phyloP scores from a whole-genome alignment of 768 basidiomycete genomes.

The Cyclocybe aegerita region DNA sequence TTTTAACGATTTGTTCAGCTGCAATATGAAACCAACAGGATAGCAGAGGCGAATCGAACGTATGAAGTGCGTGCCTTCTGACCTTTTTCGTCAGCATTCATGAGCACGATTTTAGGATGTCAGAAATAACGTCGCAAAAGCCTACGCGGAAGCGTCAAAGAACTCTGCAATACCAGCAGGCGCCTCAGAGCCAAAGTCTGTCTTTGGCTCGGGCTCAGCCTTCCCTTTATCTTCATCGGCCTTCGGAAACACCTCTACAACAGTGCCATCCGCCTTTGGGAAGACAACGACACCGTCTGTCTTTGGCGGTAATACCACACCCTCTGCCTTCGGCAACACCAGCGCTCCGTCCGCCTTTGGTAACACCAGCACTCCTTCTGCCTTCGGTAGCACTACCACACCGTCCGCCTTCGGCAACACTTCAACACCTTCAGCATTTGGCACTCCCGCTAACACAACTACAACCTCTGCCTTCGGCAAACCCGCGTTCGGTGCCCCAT shows the following conservation, averaged over 20 bases:
- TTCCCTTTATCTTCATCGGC: conserved; percentile 10
- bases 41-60: conserved; percentile 49
- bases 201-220: conserved; percentile 11
- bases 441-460: conserved; percentile 13
- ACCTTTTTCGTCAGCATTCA: background rate
- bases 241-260: conserved; percentile 3
- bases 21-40: conserved; percentile 58
- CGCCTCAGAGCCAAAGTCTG: conserved; percentile 2
- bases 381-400: conserved; percentile 32
- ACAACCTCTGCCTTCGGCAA: conserved; percentile 28
- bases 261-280: conserved; percentile 2
- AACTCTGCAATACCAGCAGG: conserved; percentile 30
- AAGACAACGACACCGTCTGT: conserved; percentile 14
- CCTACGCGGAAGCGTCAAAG: conserved; percentile 52
- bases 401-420: conserved; percentile 39
- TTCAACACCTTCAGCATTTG: conserved; percentile 29
- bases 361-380: conserved; percentile 22
- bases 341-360: conserved; percentile 27
- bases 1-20: conserved; percentile 30
- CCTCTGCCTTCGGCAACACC: conserved; percentile 20
- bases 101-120: conserved; percentile 35
- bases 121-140: conserved; percentile 44
- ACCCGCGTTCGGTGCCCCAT: conserved; percentile 27
- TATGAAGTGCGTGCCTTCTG: conserved; percentile 31
- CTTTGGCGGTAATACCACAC: conserved; percentile 15